Percentiles rank a stretch among this genome's conserved stretches.
Conservation (phyloP, 495 filamentous ascomycete species). For the Penicillium tannophilum region DNA sequence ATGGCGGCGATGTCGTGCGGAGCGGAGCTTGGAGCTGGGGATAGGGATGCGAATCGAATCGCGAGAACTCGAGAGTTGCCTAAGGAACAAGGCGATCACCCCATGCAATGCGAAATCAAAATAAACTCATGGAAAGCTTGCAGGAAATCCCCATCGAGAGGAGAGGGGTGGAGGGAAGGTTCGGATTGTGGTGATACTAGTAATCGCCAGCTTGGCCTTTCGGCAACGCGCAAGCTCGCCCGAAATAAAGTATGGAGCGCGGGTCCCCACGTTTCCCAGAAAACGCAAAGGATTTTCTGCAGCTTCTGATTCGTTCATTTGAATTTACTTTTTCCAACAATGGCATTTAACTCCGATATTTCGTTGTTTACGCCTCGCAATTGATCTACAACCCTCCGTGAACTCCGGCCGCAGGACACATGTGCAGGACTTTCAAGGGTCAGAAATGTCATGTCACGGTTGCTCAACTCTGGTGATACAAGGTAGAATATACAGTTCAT, state of each 20-base stretch:
- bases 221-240: slow-evolving; percentile 29
- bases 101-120: slow-evolving; percentile 31
- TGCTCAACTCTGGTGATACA: background rate
- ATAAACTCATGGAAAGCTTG: slow-evolving; percentile 9
- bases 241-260: slow-evolving; percentile 17
- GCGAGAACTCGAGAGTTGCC: slow-evolving; percentile 26
- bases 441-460: background rate
- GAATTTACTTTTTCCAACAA: background rate
- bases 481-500: background rate
- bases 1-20: slow-evolving; percentile 27
- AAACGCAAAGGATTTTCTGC: slow-evolving; percentile 6
- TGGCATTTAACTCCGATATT: background rate
- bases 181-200: slow-evolving; percentile 9
- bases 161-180: slow-evolving; percentile 17
- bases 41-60: slow-evolving; percentile 16
- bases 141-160: slow-evolving; percentile 5
- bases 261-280: background rate
- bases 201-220: slow-evolving; percentile 50
- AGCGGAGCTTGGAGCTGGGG: slow-evolving; percentile 5
- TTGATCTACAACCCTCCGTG: too few species aligned
- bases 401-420: too few species aligned
- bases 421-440: too few species aligned
- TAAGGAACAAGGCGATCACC: slow-evolving; percentile 29
- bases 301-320: slow-evolving; percentile 5
- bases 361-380: background rate